Evolutionary conservation across 75 land plant genomes (phyloP).

Genomic region (Pinus taeda): DNA sequence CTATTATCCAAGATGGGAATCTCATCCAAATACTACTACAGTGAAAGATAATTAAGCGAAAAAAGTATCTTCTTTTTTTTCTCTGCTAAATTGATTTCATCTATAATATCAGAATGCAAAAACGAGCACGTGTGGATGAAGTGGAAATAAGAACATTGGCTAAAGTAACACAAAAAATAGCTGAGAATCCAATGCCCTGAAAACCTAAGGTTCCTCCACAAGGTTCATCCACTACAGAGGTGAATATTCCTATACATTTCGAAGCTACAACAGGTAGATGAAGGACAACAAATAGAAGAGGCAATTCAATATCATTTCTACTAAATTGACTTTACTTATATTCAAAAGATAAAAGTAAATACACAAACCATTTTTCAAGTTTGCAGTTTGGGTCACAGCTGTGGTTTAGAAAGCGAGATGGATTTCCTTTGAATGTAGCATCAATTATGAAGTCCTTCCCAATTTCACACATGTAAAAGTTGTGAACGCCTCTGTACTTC

Average conservation of each 20-base stretch:
- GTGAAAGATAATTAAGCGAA: background rate
- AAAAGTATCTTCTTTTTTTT: background rate
- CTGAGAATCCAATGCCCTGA: too few species aligned
- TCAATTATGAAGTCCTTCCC: constrained; percentile 89
- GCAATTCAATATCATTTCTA: background rate
- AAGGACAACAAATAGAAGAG: background rate
- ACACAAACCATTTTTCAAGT: constrained; percentile 86
- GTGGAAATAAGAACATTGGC: too few species aligned
- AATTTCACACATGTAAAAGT: constrained; percentile 98
- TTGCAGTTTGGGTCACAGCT: constrained; percentile 94
- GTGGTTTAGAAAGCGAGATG: constrained; percentile 90
- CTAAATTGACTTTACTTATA: background rate
- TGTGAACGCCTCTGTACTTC: constrained; percentile 68
- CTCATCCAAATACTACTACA: background rate
- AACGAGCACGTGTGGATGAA: too few species aligned
- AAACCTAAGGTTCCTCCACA: too few species aligned
- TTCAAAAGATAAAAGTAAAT: background rate
- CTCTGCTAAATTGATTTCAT: background rate
- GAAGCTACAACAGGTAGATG: background rate
- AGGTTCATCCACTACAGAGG: too few species aligned
- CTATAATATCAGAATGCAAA: too few species aligned
- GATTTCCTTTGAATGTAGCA: constrained; percentile 95
- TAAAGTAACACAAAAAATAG: too few species aligned
- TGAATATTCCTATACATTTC: too few species aligned
- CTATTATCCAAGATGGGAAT: background rate